Conservation (phyloP, 2,329 filamentous ascomycete genomes). For the Thelonectria discophora region DNA sequence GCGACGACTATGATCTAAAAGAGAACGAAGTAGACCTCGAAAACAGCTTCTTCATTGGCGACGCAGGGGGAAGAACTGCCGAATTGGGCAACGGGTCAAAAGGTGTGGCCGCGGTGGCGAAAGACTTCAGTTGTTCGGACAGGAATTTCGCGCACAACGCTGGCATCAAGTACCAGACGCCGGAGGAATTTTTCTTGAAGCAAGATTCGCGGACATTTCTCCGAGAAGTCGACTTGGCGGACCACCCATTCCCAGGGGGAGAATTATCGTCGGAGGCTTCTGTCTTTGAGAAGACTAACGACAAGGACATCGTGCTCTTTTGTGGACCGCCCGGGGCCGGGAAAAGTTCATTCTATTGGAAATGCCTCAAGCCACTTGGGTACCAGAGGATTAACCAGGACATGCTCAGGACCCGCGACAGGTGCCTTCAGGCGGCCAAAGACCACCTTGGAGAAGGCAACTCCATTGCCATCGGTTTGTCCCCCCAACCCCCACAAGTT, state of each 20-base stretch:
- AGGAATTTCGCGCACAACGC: slow-evolving; percentile 87
- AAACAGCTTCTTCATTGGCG: slow-evolving; percentile 86
- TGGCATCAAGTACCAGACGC: slow-evolving; percentile 82
- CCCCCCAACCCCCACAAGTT: slow-evolving; percentile 24
- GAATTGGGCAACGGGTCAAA: slow-evolving; percentile 35
- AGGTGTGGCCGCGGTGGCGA: slow-evolving; percentile 45
- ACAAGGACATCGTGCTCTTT: slow-evolving; percentile 81
- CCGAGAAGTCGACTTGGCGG: slow-evolving; percentile 75
- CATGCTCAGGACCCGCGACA: slow-evolving; percentile 76
- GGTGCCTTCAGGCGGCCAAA: slow-evolving; percentile 76
- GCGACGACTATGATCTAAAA: slow-evolving; percentile 67
- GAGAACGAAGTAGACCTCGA: slow-evolving; percentile 70
- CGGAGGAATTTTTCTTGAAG: slow-evolving; percentile 89
- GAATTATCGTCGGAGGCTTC: slow-evolving; percentile 31
- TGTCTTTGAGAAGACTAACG: slow-evolving; percentile 67
- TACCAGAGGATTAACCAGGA: slow-evolving; percentile 94
- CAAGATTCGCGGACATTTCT: slow-evolving; percentile 71
- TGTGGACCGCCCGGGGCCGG: slow-evolving; percentile 90
- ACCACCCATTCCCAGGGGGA: slow-evolving; percentile 54
- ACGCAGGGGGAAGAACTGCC: slow-evolving; percentile 74
- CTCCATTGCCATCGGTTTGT: slow-evolving; percentile 81
- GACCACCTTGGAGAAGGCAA: slow-evolving; percentile 70
- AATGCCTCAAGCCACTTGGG: slow-evolving; percentile 76
- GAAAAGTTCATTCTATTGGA: slow-evolving; percentile 92
- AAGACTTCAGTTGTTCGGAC: slow-evolving; percentile 73